A percentile compares a stretch with the other conserved stretches of the same genome.
These are phyloP conservation scores for Plasmodium knowlesi DNA, from an alignment of 169 alveolate species.

Conservation along the genomic window DNA sequence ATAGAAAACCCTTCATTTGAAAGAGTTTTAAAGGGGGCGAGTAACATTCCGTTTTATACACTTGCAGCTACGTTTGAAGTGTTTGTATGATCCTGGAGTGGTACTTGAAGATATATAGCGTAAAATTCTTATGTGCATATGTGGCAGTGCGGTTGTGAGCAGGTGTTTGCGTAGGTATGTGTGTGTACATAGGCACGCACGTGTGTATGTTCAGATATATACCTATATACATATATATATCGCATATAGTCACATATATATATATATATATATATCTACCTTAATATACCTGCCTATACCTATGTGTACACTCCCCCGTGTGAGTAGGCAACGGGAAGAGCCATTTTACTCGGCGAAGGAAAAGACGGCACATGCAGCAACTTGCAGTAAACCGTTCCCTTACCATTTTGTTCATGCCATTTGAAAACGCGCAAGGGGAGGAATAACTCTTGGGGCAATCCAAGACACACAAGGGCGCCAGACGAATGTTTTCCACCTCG, in stretches of 20 bases:
- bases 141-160: neutral
- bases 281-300: neutral
- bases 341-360: neutral
- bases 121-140: neutral
- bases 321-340: neutral
- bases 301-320: neutral
- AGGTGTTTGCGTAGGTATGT: neutral
- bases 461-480: neutral
- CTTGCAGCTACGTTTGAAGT: neutral
- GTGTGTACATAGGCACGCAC: neutral
- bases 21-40: neutral
- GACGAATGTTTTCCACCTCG: neutral
- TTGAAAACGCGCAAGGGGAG: neutral
- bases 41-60: neutral
- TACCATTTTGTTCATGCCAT: neutral
- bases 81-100: neutral
- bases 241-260: neutral
- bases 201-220: neutral
- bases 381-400: neutral
- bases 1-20: neutral
- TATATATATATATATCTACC: neutral
- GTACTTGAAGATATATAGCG: neutral
- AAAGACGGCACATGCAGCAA: neutral
- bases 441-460: neutral
- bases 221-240: neutral